A percentile compares a stretch with the other conserved stretches of the same genome.
These are phyloP conservation scores for Xanthoparmelia taractica DNA, from an alignment of 495 filamentous ascomycete species.

Conservation along the genomic window DNA sequence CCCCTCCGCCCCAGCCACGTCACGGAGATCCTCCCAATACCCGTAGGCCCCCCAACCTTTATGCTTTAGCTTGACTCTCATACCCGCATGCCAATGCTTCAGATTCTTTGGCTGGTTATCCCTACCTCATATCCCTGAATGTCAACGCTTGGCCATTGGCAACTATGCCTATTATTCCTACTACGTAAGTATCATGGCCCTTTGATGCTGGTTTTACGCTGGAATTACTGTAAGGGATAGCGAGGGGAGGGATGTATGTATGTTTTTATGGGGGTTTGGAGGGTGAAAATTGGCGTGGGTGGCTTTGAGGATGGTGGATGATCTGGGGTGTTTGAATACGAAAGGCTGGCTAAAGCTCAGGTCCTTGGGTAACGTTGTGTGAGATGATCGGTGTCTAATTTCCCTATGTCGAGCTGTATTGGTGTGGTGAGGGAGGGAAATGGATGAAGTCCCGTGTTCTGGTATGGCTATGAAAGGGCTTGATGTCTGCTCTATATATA, in stretches of 20 bases:
- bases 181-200: neutral
- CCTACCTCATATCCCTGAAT: neutral
- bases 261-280: neutral
- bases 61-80: neutral
- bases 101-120: neutral
- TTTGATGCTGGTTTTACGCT: neutral
- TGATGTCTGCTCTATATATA: neutral
- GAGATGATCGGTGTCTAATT: too few relatives aligned
- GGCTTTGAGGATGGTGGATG: neutral
- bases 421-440: too few relatives aligned
- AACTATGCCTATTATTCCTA: neutral
- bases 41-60: neutral
- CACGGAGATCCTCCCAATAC: neutral
- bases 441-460: too few relatives aligned
- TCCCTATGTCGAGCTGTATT: too few relatives aligned
- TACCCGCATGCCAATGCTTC: neutral
- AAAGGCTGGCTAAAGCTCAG: neutral
- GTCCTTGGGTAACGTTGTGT: too few relatives aligned
- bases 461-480: neutral
- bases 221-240: neutral
- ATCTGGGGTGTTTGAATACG: neutral
- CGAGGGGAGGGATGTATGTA: neutral
- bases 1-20: neutral
- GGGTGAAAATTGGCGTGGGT: neutral
- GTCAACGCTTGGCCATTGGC: neutral